Evolutionary conservation across 768 basidiomycete species (phyloP), one percentile per base, ranked within the genome.

Genomic region (Termitomyces sp.): DNA sequence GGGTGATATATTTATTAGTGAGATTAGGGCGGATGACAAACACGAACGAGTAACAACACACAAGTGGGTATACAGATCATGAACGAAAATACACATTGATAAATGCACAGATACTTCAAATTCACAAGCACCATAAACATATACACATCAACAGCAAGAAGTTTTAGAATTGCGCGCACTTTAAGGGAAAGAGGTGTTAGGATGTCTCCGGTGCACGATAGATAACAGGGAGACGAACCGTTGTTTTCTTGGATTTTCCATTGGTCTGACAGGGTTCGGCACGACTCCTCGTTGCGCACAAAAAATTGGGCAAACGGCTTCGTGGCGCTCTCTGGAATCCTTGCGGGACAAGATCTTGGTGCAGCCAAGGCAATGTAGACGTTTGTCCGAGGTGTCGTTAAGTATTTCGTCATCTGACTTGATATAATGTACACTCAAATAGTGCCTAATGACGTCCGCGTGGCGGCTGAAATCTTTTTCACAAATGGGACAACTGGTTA

Each of bases 321-420:
- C 56, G 25, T 61, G 60, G 21, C 56, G 56, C n/a, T 61, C 49
- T 14, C 57, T 50, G 5, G 60, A 58, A 42, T 61, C 60, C 19
- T 58, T 61, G 10, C 60, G 56, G 11, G 60, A 53, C 40, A 61
- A n/a, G 3, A 61, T 58, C 44, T 61, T 61, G 17, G 45, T 45
- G 41, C 60, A 61, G 21, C 56, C 57, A 2, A 58, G 53, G 44
- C 60, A 61, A 21, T 54, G 57, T n/a, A 51, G 25, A 12, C 60
- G 56, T 19, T 55, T 58, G 16, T 4, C 17, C 8, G 60, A 58
- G n/a, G 37, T 55, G 43, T 58, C 60, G 43, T 51, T 43, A 8
- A 58, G 49, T 11, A 61, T 58, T 40, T 61, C 56, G 7, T n/a
- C 57, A 19, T 51, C 37, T 3, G 56, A 41, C 32, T 58, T 50